A percentile compares a stretch with the other conserved stretches of the same genome.
These are phyloP conservation scores for Sordariomycetes sp. DNA, from an alignment of 2,329 filamentous ascomycete genomes.

Conservation along the genomic window DNA sequence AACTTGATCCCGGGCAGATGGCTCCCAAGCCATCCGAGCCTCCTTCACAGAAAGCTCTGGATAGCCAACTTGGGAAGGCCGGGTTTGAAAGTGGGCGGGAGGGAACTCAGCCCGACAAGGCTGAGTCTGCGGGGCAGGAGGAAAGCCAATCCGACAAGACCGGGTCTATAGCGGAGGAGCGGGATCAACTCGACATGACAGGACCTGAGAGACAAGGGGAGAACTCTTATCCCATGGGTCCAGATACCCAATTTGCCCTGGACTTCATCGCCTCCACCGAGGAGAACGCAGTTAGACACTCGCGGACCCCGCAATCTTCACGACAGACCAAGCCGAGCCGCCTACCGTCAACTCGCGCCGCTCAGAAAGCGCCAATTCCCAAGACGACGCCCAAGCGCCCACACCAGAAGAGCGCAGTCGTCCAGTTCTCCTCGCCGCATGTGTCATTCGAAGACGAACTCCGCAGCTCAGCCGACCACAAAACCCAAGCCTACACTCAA, in stretches of 20 bases:
- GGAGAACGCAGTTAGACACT: conserved; percentile 7
- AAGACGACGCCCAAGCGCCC: not conserved
- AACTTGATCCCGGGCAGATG: not conserved
- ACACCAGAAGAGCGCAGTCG: not conserved
- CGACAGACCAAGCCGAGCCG: not conserved
- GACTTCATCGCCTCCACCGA: conserved; percentile 16
- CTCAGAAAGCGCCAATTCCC: not conserved
- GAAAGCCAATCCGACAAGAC: not conserved
- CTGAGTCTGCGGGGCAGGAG: not conserved
- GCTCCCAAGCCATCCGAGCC: not conserved
- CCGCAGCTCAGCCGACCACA: conserved; percentile 1
- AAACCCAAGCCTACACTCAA: conserved; percentile 18
- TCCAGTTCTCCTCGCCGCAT: conserved; percentile 1
- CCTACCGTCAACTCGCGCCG: not conserved
- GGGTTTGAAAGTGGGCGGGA: not conserved
- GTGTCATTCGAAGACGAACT: conserved; percentile 1
- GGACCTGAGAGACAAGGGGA: not conserved
- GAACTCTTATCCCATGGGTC: conserved; percentile 13
- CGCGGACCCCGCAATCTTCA: conserved; percentile 1
- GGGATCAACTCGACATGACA: not conserved
- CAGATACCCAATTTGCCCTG: conserved; percentile 20
- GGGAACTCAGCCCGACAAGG: not conserved
- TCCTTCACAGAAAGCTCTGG: not conserved
- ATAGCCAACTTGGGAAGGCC: conserved; percentile 1
- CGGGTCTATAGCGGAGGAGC: conserved; percentile 5